Percentiles rank a stretch among this genome's conserved stretches.
Evolutionary conservation across 805 yeast species (phyloP).

Genomic region (Candida cerambycidarum): DNA sequence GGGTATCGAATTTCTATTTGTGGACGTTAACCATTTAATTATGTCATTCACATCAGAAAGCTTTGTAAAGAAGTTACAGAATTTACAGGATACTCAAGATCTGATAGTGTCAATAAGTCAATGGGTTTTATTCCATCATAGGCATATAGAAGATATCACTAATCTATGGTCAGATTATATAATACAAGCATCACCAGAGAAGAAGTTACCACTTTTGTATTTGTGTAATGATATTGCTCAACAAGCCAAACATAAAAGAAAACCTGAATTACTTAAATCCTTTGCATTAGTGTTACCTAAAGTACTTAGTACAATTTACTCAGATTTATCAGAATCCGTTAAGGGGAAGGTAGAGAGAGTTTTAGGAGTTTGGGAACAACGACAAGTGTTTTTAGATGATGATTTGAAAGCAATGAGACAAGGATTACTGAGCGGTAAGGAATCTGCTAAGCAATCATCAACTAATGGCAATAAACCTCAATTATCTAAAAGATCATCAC

Average conservation of each 20-base stretch:
- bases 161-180: constrained; percentile 36
- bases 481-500: background rate
- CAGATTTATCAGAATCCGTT: constrained; percentile 31
- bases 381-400: constrained; percentile 41
- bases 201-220: constrained; percentile 61
- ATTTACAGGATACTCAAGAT: constrained; percentile 46
- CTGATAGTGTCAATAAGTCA: constrained; percentile 46
- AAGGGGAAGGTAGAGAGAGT: constrained; percentile 51
- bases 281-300: constrained; percentile 52
- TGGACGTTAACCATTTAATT: no score
- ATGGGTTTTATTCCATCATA: constrained; percentile 47
- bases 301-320: constrained; percentile 34
- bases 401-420: constrained; percentile 28
- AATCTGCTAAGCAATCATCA: no score
- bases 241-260: constrained; percentile 64
- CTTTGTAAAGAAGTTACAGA: constrained; percentile 34
- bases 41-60: constrained; percentile 42
- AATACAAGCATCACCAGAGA: constrained; percentile 17
- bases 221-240: constrained; percentile 82
- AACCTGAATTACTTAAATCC: constrained; percentile 55
- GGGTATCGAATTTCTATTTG: no score
- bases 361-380: constrained; percentile 57
- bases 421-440: background rate
- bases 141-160: constrained; percentile 37
- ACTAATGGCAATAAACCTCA: no score